Percentiles rank a stretch among this genome's conserved stretches.
These are phyloP conservation scores for Scutellaria barbata DNA, from an alignment of 257 asterid genomes.

Conservation along the genomic window DNA sequence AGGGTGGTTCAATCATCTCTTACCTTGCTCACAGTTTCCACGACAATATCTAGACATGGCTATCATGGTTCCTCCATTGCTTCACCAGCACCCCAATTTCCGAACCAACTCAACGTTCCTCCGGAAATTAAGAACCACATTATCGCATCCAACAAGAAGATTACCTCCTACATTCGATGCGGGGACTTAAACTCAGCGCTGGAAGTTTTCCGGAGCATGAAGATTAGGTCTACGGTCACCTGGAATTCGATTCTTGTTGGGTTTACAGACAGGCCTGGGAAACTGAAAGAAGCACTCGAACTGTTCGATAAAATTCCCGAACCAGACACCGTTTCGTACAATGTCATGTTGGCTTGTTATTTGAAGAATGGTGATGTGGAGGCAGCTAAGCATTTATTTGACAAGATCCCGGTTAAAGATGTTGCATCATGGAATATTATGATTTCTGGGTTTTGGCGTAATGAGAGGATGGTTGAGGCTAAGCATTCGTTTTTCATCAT, in stretches of 20 bases:
- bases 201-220: conserved; percentile 54
- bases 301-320: conserved; percentile 77
- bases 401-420: conserved; percentile 55
- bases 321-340: conserved; percentile 70
- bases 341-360: conserved; percentile 70
- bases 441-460: conserved; percentile 62
- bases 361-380: conserved; percentile 47
- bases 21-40: conserved; percentile 14
- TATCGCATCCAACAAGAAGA: conserved; percentile 58
- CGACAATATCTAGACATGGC: conserved; percentile 20
- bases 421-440: conserved; percentile 77
- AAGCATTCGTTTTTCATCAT: conserved; percentile 54
- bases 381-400: conserved; percentile 55
- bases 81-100: conserved; percentile 26
- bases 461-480: conserved; percentile 64
- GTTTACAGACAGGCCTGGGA: conserved; percentile 52
- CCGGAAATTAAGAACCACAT: conserved; percentile 27
- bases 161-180: conserved; percentile 51
- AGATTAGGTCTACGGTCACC: conserved; percentile 54
- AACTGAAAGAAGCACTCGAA: conserved; percentile 51
- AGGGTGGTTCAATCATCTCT: conserved; percentile 14
- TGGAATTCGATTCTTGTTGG: conserved; percentile 83
- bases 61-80: conserved; percentile 27
- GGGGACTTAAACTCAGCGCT: conserved; percentile 71
- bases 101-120: conserved; percentile 1